Percentiles rank a stretch among this genome's conserved stretches.
These are phyloP conservation scores for Rickenella mellea DNA, from an alignment of 768 basidiomycete genomes.

Conservation along the genomic window DNA sequence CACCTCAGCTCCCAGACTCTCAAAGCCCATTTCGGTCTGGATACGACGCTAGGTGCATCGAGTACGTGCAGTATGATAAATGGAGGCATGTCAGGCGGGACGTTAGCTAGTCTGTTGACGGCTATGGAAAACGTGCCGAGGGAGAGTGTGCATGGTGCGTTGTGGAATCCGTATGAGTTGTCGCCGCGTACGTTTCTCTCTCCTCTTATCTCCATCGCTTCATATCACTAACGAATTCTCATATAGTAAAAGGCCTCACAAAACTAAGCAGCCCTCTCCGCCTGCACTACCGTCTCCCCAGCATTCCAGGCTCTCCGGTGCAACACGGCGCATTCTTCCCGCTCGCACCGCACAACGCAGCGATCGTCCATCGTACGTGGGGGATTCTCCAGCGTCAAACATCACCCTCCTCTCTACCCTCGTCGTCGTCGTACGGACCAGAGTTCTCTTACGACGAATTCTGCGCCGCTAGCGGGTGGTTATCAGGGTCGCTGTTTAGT, in stretches of 20 bases:
- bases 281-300: conserved; percentile 29
- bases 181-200: conserved; percentile 27
- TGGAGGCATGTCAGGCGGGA: conserved; percentile 57
- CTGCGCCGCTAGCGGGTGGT: conserved; percentile 4
- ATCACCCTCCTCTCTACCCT: conserved; percentile 6
- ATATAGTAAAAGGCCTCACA: conserved; percentile 23
- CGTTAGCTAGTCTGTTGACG: too few species aligned
- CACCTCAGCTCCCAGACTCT: conserved; percentile 65
- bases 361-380: conserved; percentile 53
- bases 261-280: conserved; percentile 16
- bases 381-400: conserved; percentile 32
- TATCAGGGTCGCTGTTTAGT: not conserved
- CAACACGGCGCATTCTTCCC: conserved; percentile 31
- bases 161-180: conserved; percentile 26
- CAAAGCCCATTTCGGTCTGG: conserved; percentile 31
- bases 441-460: conserved; percentile 72
- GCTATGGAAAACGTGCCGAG: too few species aligned
- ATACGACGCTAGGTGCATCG: conserved; percentile 40
- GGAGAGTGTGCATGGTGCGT: conserved; percentile 20
- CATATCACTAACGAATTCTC: too few species aligned
- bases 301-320: conserved; percentile 17
- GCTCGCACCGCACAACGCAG: conserved; percentile 35
- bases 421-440: conserved; percentile 44
- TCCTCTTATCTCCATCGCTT: not conserved
- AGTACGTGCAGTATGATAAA: conserved; percentile 38